Evolutionary conservation across 2,329 filamentous ascomycete species (phyloP).

Genomic region (Phyllosticta paracitricarpa): DNA sequence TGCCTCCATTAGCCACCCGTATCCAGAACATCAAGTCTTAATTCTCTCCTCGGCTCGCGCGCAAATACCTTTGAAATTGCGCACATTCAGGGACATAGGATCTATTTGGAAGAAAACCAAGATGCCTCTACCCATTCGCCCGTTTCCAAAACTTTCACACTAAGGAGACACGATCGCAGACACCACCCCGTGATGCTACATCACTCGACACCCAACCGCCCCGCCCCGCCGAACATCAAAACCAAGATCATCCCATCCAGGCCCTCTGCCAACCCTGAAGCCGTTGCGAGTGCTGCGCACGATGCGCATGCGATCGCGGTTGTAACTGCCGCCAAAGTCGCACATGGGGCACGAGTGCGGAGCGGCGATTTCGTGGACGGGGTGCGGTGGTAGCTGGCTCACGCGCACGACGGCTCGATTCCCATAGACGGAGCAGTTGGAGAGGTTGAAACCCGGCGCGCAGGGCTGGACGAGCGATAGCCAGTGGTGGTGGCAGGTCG

Average conservation of each 20-base stretch:
- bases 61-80: too few species aligned
- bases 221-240: neutral
- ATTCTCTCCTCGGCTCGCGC: too few species aligned
- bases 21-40: too few species aligned
- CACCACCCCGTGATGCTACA: neutral
- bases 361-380: neutral
- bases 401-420: slow-evolving; percentile 14
- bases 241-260: neutral
- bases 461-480: slow-evolving; percentile 38
- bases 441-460: slow-evolving; percentile 27
- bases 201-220: neutral
- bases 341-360: neutral
- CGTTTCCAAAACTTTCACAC: neutral
- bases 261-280: slow-evolving; percentile 1
- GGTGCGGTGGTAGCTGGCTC: neutral
- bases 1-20: too few species aligned
- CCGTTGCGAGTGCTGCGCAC: neutral
- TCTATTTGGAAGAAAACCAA: too few species aligned
- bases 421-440: slow-evolving; percentile 31
- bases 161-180: neutral
- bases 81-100: too few species aligned
- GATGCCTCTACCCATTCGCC: too few species aligned
- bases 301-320: neutral
- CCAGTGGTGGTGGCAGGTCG: slow-evolving; percentile 40
- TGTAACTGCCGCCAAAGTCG: neutral